These are phyloP conservation scores for Hypomyces rosellus DNA, from an alignment of 2,329 filamentous ascomycete genomes.

Conservation along the genomic window DNA sequence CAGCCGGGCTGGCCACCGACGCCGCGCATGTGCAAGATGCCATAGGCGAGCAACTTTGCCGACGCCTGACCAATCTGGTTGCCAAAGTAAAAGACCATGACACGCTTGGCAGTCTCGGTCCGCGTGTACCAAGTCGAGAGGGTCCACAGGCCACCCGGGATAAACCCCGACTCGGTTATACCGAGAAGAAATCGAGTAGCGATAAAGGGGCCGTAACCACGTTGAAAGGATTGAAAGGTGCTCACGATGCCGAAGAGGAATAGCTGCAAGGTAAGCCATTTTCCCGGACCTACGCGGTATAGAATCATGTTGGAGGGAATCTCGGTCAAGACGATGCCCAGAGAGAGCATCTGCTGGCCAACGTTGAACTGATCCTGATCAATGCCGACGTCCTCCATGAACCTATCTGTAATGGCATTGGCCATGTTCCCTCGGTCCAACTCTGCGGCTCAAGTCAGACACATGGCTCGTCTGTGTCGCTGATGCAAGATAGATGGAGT, in stretches of 20 bases:
- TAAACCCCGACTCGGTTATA: constrained; percentile 48
- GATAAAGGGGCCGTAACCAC: constrained; percentile 40
- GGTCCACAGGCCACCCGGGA: constrained; percentile 45
- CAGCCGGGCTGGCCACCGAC: constrained; percentile 43
- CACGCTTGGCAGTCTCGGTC: constrained; percentile 44
- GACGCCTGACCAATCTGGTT: constrained; percentile 42
- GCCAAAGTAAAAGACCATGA: constrained; percentile 51
- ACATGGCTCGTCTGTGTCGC: too few relatives aligned
- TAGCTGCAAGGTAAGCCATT: constrained; percentile 48
- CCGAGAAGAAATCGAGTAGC: constrained; percentile 46
- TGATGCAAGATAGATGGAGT: too few relatives aligned
- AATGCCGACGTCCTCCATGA: constrained; percentile 44
- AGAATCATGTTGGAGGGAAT: constrained; percentile 32
- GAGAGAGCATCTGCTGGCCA: constrained; percentile 44
- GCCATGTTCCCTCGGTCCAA: constrained; percentile 38
- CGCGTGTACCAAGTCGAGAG: constrained; percentile 51
- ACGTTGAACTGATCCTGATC: constrained; percentile 47
- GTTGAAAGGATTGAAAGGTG: constrained; percentile 49
- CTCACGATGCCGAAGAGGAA: constrained; percentile 48
- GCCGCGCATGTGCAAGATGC: constrained; percentile 44
- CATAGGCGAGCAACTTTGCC: constrained; percentile 35
- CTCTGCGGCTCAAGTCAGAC: constrained; percentile 9
- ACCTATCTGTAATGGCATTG: constrained; percentile 42
- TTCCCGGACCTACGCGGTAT: constrained; percentile 35
- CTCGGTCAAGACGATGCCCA: constrained; percentile 42